These are phyloP conservation scores for Fistulina hepatica DNA, from an alignment of 1,284 basidiomycete genomes.

Conservation along the genomic window DNA sequence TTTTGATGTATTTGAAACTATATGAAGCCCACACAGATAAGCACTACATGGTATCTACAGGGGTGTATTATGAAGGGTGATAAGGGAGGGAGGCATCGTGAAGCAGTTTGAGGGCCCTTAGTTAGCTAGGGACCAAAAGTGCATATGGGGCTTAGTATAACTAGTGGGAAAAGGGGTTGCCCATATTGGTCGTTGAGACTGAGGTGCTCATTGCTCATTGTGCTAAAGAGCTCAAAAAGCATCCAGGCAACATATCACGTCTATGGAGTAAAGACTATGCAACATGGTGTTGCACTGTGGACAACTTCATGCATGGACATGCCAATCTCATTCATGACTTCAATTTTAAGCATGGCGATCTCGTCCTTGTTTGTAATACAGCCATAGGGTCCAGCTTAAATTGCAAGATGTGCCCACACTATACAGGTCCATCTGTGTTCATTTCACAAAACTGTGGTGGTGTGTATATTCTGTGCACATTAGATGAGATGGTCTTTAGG, in stretches of 20 bases:
- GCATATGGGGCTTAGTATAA: no score
- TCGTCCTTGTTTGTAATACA: constrained; percentile 28
- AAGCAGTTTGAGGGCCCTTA: no score
- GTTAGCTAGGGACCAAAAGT: no score
- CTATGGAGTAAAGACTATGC: constrained; percentile 16
- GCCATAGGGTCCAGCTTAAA: constrained; percentile 24
- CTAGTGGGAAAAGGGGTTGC: no score
- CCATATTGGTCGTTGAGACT: constrained; percentile 16
- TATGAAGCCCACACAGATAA: no score
- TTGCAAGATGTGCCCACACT: constrained; percentile 22
- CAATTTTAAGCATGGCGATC: constrained; percentile 24
- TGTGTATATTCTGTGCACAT: constrained; percentile 23
- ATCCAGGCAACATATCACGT: constrained; percentile 11
- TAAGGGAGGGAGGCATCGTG: no score
- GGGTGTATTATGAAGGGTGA: no score
- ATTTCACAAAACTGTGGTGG: constrained; percentile 21
- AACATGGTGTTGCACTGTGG: constrained; percentile 14
- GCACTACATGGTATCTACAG: no score
- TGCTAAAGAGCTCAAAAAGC: constrained; percentile 19
- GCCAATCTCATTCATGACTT: constrained; percentile 20
- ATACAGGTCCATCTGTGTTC: constrained; percentile 27
- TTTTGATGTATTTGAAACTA: no score
- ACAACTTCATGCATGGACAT: constrained; percentile 18
- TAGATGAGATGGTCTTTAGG: constrained; percentile 22
- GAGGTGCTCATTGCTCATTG: constrained; percentile 18